Base-by-base conservation (phyloP, 345 rosid genomes). In the Trapa bicornis region DNA sequence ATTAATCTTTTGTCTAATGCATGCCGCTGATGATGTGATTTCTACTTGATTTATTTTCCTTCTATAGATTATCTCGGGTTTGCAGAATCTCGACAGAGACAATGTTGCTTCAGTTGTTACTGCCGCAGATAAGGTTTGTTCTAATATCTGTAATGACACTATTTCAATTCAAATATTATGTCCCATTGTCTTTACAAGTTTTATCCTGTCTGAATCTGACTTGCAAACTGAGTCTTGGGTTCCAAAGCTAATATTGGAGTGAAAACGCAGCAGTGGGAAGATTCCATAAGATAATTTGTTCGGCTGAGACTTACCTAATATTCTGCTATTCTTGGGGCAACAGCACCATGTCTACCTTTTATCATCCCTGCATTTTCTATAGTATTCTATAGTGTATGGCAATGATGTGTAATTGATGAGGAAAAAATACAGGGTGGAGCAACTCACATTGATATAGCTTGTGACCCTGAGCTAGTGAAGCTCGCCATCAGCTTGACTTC, bases 381-480 rank as follows among this genome's bases (percentile, higher is more conserved):
- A 41, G n/a, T 17, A 8, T 29, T 6, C 9, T 8, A n/a, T 54
- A 29, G 17, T 54, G 2, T n/a, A 54, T 54, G 22, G 11, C 60
- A 3, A 6, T 7, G 60, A 7, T 29, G 33, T 7, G 10, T 54
- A 29, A 54, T n/a, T 17, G 35, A 29, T 54, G 60, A 7, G 6
- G 5, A 41, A 39, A 6, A 29, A 32, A 1, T 61, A 47, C 75
- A 83, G 86, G 90, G 90, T 33, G 87, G 90, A 77, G 90, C 90
- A 42, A 83, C 86, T 67, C 90, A 86, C 71, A 83, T 86, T 53
- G 90, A 83, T 68, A 86, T 86, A 50, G 90, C 87, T 67, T 83
- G 90, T 72, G 85, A 86, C 67, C 86, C 84, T 0, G 87, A 81
- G 64, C 70, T 86, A 45, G 90, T 86, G 74, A 81, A 79, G 76